These are phyloP conservation scores for Meyerozyma carpophila DNA, from an alignment of 1,139 yeast genomes.

Conservation along the genomic window DNA sequence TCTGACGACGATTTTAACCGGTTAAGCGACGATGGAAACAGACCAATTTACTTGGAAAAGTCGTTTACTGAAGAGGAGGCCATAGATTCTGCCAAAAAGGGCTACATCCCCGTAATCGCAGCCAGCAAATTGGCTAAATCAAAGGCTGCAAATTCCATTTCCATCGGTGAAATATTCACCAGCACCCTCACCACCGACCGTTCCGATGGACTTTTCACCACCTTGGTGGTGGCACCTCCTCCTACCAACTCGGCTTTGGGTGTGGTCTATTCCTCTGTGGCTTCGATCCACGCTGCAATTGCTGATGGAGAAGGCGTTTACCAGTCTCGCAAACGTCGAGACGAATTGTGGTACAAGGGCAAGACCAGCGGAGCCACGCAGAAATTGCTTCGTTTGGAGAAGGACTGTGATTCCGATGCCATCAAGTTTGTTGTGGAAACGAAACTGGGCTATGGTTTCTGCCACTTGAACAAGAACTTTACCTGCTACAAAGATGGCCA, in stretches of 20 bases:
- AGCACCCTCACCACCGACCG: constrained; percentile 72
- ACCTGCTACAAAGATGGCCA: constrained; percentile 65
- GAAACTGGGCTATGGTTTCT: constrained; percentile 73
- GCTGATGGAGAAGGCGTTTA: constrained; percentile 84
- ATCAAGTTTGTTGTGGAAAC: constrained; percentile 82
- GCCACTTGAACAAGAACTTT: constrained; percentile 69
- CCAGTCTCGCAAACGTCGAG: constrained; percentile 82
- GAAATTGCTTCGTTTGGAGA: constrained; percentile 53
- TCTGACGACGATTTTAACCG: constrained; percentile 15
- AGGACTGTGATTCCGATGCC: constrained; percentile 93
- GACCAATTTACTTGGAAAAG: constrained; percentile 31
- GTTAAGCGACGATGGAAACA: constrained; percentile 33
- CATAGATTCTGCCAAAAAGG: constrained; percentile 23
- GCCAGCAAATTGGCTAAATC: constrained; percentile 35
- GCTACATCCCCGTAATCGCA: constrained; percentile 46
- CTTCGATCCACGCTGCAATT: constrained; percentile 77
- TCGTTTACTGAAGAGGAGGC: constrained; percentile 22
- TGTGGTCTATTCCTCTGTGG: constrained; percentile 81
- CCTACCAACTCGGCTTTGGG: constrained; percentile 63
- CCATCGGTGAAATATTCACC: constrained; percentile 50
- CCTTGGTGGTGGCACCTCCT: constrained; percentile 70
- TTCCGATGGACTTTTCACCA: constrained; percentile 77
- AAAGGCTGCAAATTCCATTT: constrained; percentile 20
- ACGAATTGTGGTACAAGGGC: constrained; percentile 91
- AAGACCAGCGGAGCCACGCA: constrained; percentile 95